Conservation (phyloP, 352 stramenopile genomes). For the Saprolegnia parasitica region DNA sequence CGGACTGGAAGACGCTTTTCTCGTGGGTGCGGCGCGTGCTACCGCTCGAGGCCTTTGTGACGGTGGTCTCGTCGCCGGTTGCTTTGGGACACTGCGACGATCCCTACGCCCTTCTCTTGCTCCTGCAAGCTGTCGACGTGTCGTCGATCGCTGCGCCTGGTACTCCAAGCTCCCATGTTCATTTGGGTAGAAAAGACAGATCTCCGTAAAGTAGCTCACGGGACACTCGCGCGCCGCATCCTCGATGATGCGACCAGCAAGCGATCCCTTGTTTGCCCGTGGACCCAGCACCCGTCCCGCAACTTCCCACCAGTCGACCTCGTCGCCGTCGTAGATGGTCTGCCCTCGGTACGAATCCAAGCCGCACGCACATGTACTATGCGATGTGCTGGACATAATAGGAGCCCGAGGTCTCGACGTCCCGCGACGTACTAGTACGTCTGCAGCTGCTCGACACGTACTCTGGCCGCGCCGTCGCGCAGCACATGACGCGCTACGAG, state of each 20-base stretch:
- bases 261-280: not conserved
- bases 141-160: not conserved
- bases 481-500: not conserved
- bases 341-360: not conserved
- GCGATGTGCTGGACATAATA: not conserved
- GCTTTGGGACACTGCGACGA: not conserved
- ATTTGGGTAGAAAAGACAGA: not conserved
- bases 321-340: not conserved
- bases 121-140: not conserved
- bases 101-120: not conserved
- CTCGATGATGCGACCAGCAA: not conserved
- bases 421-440: too few species aligned
- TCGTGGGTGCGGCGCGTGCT: too few species aligned
- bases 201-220: not conserved
- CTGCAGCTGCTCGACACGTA: not conserved
- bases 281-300: not conserved
- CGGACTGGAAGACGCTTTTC: too few species aligned
- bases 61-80: too few species aligned
- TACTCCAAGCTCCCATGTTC: too few species aligned
- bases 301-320: not conserved
- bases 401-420: not conserved
- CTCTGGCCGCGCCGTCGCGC: not conserved
- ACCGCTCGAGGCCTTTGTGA: too few species aligned
- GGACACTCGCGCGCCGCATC: not conserved
- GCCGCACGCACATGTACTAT: not conserved